Base-by-base conservation (phyloP, 1,284 basidiomycete genomes). In the Naganishia sp. region DNA sequence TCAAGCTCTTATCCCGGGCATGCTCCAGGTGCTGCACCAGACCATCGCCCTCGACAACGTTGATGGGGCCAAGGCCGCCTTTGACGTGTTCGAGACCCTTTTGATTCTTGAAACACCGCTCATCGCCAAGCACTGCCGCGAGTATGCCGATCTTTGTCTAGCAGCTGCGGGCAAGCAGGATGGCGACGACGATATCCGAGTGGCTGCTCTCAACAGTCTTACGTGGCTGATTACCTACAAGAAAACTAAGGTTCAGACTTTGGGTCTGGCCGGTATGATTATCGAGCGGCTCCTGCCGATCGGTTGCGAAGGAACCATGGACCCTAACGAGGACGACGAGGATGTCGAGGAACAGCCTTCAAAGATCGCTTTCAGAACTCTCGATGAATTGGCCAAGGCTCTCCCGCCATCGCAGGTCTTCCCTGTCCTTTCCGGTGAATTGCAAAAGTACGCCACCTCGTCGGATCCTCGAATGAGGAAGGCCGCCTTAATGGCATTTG, bases 191-290 rank as follows among this genome's bases (percentile, higher is more conserved):
- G 90, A 90, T 57, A 86, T 97, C 68, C 90, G 96, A 69, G 86
- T 94, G 70, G 90, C 96, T 77, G 89, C 91, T 31, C 86, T 99
- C 67, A 99, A 98, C 77, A 91, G 92, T 23, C 86, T 99, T 42
- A 90, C 93, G 75, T 99, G 95, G 95, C 93, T 90, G 55, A 88
- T 96, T 68, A 90, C 91, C 82, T 95, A 95, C 83, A 99, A 98
- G 88, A 97, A 96, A 82, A 89, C 89, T 69, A 96, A 95, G 81
- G 87, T 99, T 48, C 93, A 97, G 80, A 86, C 86, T 72, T 85
- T 94, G 69, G 86, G 87, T 75, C 85, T 99, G 61, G 92, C 92
- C 21, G 87, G 88, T 69, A 86, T 87, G 45, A 94, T 99, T 75
- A 86, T 99, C 67, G 87, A 92, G 73, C 90, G 90, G 39, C 86